Evolutionary conservation across 2,329 filamentous ascomycete species (phyloP), one percentile per base, ranked within the genome.

Genomic region (Nigrograna mackinnonii): DNA sequence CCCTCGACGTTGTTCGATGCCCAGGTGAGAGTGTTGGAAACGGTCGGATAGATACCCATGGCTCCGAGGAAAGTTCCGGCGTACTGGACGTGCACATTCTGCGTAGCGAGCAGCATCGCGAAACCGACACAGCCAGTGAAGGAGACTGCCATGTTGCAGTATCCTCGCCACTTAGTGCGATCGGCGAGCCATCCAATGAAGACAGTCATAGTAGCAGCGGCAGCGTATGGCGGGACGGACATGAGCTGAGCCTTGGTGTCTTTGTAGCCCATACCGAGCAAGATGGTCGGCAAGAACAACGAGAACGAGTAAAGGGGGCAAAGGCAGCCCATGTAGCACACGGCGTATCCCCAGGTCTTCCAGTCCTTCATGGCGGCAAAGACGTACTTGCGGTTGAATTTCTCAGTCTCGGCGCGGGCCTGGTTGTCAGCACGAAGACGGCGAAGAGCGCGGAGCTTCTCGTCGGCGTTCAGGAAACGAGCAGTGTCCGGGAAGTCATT

Each of bases 11-110:
- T 96, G 73, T 96, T 96, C 44, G 86, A 85, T 18, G 86, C 77
- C 91, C 91, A 96, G 3, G 85, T 84, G 50, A 96, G 87, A 0
- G 90, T 95, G 65, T 95, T 94, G 19, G 89, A 74, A 39, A 95
- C 89, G 55, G 84, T 86, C 0, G 91, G 91, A 62, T 96, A 96
- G 59, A 96, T 95, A 2, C 91, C 91, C 21, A 91, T 75, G 0
- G 91, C 91, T 0, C 86, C 91, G 1, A 96, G 75, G 71, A 95
- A 96, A 0, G 84, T 88, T 0, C 87, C 91, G 0, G 85, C 87
- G 63, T 96, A 96, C 60, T 91, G 85, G 2, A 92, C 81, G 0
- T 77, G 78, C 0, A 89, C 74, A 9, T 77, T 74, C 5, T 79
- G 72, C 4, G 81, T 82, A 2, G 79, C 82, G 6, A 95, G 76